Percentiles rank a stretch among this genome's conserved stretches.
Evolutionary conservation across 257 asterid genomes (phyloP).

Genomic region (Jasminum sambac): DNA sequence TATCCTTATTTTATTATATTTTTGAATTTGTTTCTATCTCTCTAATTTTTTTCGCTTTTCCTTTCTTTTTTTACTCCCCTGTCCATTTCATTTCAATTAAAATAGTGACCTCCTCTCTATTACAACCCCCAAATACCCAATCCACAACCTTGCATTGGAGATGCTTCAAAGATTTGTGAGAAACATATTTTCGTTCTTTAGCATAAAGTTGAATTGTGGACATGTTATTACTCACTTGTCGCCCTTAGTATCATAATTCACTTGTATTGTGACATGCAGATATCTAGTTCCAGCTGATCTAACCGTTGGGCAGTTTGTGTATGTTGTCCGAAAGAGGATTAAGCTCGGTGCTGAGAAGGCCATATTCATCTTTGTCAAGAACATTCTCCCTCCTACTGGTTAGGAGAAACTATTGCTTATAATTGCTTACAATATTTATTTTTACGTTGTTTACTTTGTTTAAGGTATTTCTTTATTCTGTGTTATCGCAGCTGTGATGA

Average conservation of each 20-base stretch:
- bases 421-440: not conserved
- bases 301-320: constrained; percentile 77
- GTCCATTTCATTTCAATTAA: no score
- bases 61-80: no score
- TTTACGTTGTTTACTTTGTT: not conserved
- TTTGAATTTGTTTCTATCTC: no score
- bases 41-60: no score
- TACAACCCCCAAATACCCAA: no score
- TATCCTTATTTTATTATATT: no score
- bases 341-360: constrained; percentile 68
- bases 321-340: constrained; percentile 63
- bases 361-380: constrained; percentile 57
- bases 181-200: not conserved
- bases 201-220: not conserved
- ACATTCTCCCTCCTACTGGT: constrained; percentile 60
- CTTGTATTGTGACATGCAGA: constrained; percentile 37
- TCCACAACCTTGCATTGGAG: no score
- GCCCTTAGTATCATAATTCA: not conserved
- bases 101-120: no score
- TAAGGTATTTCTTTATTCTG: not conserved
- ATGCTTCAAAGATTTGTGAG: not conserved
- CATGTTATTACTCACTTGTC: not conserved
- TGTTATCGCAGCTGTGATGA: constrained; percentile 51
- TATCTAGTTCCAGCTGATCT: constrained; percentile 98
- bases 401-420: constrained; percentile 7